Evolutionary conservation across 2,329 filamentous ascomycete genomes (phyloP), one percentile per base, ranked within the genome.

Genomic region (Paraphaeosphaeria sporulosa): DNA sequence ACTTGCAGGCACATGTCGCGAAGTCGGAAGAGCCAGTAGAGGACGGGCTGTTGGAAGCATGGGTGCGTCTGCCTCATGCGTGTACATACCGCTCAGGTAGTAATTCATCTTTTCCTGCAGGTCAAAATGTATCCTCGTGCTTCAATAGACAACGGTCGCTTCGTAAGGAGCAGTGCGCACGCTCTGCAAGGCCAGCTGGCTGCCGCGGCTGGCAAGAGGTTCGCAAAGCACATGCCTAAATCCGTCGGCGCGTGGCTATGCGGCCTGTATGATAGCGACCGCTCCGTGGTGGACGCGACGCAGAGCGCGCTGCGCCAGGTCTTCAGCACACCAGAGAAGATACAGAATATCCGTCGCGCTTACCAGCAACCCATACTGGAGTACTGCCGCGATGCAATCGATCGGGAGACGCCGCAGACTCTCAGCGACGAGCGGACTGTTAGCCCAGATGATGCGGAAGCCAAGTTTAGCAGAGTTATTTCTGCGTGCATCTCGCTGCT

Each of bases 201-300:
- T 46, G 78, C 79, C 8, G 81, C 84, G 30, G 82, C 83, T 55
- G 90, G 93, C 51, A 96, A 95, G 82, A 88, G 93, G 62, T 92
- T 97, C 80, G 93, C 92, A 63, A 91, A 87, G 64, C 85, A 90
- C 68, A 84, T 99, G 63, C 88, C 92, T 13, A 88, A 86, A 61
- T 83, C 96, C 38, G 89, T 96, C 48, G 93, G 91, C 10, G 85
- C 92, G n/a, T 99, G 96, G 95, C 85, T 98, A 13, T 91, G 92
- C 8, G 95, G 94, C 0, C 86, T 90, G 1, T 96, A 93, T 73
- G 95, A 99, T 76, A 90, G 87, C 66, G 94, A 99, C 73, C 88
- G 89, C 57, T 84, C 85, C 19, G 93, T 93, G 15, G 84, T 90
- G 8, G 87, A 89, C 59, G 88, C 92, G n/a, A 93, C 94, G 1